phyloP scores from a whole-genome alignment of 108 stramenopile species.

The Pinguiococcus pyrenoidosus region DNA sequence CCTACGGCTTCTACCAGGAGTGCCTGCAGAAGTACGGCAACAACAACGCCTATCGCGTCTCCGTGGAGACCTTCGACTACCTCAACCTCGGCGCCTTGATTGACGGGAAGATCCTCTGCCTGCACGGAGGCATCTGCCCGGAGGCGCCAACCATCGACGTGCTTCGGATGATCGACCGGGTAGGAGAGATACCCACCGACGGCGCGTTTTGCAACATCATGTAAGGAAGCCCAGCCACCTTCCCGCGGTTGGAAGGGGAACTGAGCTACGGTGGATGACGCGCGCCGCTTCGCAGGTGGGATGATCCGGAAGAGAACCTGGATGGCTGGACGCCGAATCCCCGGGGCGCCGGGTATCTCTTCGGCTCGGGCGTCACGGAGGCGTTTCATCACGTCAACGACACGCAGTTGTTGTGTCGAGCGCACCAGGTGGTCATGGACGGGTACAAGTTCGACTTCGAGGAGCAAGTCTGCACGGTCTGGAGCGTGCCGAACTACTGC shows the following conservation, averaged over 20 bases:
- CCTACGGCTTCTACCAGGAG: constrained; percentile 86
- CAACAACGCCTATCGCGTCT: constrained; percentile 63
- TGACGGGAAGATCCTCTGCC: constrained; percentile 64
- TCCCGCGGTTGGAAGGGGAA: no score
- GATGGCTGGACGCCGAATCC: constrained; percentile 44
- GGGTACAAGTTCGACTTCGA: no score
- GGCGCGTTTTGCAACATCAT: constrained; percentile 81
- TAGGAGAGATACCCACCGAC: constrained; percentile 75
- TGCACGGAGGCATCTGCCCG: constrained; percentile 77
- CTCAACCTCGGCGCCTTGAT: constrained; percentile 66
- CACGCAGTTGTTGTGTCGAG: no score
- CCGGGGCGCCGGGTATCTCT: constrained; percentile 79
- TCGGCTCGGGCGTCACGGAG: constrained; percentile 72
- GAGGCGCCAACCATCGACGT: constrained; percentile 70
- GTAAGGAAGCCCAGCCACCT: no score
- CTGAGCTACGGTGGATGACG: no score
- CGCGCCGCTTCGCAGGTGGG: no score
- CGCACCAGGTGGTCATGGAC: no score
- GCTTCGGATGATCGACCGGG: constrained; percentile 62
- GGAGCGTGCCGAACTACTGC: no score
- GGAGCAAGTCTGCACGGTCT: no score
- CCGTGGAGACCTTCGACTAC: constrained; percentile 70
- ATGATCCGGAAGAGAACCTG: constrained; percentile 58
- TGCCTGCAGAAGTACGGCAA: constrained; percentile 55
- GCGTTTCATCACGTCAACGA: no score